phyloP scores from a whole-genome alignment of 176 grass and related monocot genomes.

The Elymus sibiricus region DNA sequence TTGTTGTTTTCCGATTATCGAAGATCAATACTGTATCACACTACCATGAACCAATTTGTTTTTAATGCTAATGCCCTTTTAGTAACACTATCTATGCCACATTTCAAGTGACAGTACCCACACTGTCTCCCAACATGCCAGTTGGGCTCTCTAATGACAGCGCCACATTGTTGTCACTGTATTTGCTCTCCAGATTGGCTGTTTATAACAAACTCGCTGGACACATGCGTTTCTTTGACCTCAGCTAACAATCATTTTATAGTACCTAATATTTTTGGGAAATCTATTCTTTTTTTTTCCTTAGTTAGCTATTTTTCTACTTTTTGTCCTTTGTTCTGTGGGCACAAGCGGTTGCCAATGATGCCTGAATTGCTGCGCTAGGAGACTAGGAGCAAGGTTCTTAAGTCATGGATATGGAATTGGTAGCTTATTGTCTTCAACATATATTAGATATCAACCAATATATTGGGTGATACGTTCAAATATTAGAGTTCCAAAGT shows the following conservation, averaged over 20 bases:
- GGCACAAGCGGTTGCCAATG: neutral
- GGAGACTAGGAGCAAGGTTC: no score
- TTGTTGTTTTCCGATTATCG: neutral
- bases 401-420: no score
- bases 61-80: neutral
- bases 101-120: neutral
- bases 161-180: neutral
- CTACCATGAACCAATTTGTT: neutral
- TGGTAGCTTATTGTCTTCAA: no score
- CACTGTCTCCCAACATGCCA: neutral
- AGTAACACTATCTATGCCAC: neutral
- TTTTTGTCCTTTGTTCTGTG: neutral
- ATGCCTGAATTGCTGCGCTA: neutral
- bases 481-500: no score
- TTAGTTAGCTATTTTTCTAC: neutral
- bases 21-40: neutral
- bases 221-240: neutral
- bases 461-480: no score
- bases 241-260: neutral
- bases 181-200: neutral
- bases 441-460: no score
- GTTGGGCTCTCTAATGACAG: neutral
- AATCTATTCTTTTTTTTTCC: neutral
- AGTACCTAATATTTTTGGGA: neutral
- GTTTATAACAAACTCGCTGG: neutral